Conservation (phyloP, 345 rosid species). For the Garcia nutans region DNA sequence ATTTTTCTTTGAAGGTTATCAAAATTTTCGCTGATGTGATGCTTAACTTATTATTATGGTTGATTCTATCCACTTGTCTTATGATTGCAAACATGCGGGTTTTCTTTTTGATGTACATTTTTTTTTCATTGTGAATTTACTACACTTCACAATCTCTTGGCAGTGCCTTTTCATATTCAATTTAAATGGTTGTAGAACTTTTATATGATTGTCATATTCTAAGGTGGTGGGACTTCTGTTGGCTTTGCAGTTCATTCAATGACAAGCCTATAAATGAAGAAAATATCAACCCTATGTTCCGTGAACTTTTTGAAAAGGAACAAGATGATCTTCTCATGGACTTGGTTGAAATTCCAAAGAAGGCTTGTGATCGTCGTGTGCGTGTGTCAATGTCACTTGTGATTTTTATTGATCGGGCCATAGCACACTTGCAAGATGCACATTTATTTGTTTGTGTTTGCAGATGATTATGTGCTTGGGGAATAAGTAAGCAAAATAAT, state of each 20-base stretch:
- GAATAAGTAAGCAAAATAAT: background rate
- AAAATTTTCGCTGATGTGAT: background rate
- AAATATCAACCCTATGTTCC: slow-evolving; percentile 53
- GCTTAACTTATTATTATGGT: background rate
- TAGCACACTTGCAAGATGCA: background rate
- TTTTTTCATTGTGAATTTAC: background rate
- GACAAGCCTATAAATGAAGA: slow-evolving; percentile 81
- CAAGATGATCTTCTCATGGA: slow-evolving; percentile 28
- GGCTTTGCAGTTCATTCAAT: slow-evolving; percentile 77
- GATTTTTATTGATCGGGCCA: background rate
- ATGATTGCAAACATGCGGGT: background rate
- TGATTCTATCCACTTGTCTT: background rate
- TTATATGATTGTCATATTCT: background rate
- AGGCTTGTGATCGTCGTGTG: slow-evolving; percentile 33
- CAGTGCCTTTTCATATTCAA: background rate
- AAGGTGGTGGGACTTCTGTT: background rate
- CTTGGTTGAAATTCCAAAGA: slow-evolving; percentile 33
- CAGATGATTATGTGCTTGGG: background rate
- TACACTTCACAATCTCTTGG: background rate
- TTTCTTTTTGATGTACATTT: too few relatives aligned
- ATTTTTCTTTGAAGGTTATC: background rate
- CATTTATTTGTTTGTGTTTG: too few relatives aligned
- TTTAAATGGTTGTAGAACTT: background rate
- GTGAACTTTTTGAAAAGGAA: slow-evolving; percentile 27
- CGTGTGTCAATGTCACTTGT: background rate